Evolutionary conservation across 108 stramenopile species (phyloP), one percentile per base, ranked within the genome.

Genomic region (Skeletonema menzelii): DNA sequence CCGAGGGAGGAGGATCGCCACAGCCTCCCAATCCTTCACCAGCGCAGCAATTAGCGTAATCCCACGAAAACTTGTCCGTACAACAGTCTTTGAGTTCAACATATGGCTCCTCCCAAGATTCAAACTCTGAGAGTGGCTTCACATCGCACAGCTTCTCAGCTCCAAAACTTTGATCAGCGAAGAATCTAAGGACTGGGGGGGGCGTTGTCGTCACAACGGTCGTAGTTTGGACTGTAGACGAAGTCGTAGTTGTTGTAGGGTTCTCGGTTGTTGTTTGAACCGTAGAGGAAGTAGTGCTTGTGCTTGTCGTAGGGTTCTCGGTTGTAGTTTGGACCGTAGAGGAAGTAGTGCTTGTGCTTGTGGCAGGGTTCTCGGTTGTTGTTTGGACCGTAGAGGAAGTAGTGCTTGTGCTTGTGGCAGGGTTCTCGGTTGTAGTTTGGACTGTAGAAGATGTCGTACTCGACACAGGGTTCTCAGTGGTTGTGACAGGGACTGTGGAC

Each of bases 141-240:
- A 53, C 22, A 22, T 20, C 6, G 8, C 49, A 53, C 49, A 53
- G 6, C 49, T 53, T 20, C 7, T 53, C 49, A 53, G 49, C 49
- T 53, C 49, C 49, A 22, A 53, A 20, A n/a, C 49, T 53, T 53
- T 53, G 49, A 53, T 53, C 49, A 22, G 49, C 49, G 20, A 53
- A 53, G 20, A 10, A 53, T 53, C 49, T 22, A 20, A 53, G 8
- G 5, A 53, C 49, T 22, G 49, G 49, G 3, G 19, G 17, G 2
- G 8, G 1, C 5, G 49, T 53, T 53, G 49, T 42, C 4, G 40
- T 42, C 15, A n/a, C 40, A 42, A n/a, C 40, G 3, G 40, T 37
- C 11, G 35, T 37, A 37, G 35, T 37, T 37, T 37, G 35, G 6
- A 11, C 35, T 1, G 35, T 37, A 11, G 35, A 31, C 5, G 30